Percentiles rank a stretch among this genome's conserved stretches.
phyloP scores from a whole-genome alignment of 805 yeast species.

The Priceomyces castillae region DNA sequence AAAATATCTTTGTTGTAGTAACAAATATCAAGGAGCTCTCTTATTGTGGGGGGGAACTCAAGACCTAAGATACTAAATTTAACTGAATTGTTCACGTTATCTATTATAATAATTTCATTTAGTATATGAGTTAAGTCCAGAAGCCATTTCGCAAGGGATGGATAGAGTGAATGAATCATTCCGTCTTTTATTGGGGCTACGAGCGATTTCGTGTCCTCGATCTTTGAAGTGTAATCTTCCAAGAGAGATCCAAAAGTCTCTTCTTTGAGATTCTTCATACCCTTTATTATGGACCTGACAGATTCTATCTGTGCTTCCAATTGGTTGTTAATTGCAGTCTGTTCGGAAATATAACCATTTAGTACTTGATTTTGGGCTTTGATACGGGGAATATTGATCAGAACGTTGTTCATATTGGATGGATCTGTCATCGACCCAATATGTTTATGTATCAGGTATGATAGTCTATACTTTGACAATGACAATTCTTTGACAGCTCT shows the following conservation, averaged over 20 bases:
- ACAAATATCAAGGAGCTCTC: slow-evolving; percentile 28
- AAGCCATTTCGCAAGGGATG: slow-evolving; percentile 17
- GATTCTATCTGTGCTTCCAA: slow-evolving; percentile 20
- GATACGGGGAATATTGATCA: slow-evolving; percentile 5
- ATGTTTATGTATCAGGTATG: slow-evolving; percentile 17
- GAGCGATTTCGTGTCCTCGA: slow-evolving; percentile 26
- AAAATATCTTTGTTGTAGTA: slow-evolving; percentile 19
- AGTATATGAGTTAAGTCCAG: slow-evolving; percentile 15
- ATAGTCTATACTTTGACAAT: slow-evolving; percentile 19
- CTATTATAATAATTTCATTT: slow-evolving; percentile 27
- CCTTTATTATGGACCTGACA: slow-evolving; percentile 20
- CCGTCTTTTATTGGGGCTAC: slow-evolving; percentile 26
- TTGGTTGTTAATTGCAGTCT: slow-evolving; percentile 22
- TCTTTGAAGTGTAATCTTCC: slow-evolving; percentile 17
- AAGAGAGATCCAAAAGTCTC: slow-evolving; percentile 16
- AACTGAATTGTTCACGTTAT: slow-evolving; percentile 18
- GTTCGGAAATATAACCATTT: slow-evolving; percentile 16
- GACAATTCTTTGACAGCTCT: slow-evolving; percentile 29
- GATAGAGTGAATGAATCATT: slow-evolving; percentile 19
- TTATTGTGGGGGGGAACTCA: slow-evolving; percentile 33
- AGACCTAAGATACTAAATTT: slow-evolving; percentile 30
- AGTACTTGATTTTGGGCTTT: slow-evolving; percentile 10
- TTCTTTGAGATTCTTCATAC: slow-evolving; percentile 13
- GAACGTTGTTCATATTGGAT: slow-evolving; percentile 7
- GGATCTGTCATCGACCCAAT: slow-evolving; percentile 3